Evolutionary conservation across 1,284 basidiomycete species (phyloP).

Genomic region (Vanrija sp.): DNA sequence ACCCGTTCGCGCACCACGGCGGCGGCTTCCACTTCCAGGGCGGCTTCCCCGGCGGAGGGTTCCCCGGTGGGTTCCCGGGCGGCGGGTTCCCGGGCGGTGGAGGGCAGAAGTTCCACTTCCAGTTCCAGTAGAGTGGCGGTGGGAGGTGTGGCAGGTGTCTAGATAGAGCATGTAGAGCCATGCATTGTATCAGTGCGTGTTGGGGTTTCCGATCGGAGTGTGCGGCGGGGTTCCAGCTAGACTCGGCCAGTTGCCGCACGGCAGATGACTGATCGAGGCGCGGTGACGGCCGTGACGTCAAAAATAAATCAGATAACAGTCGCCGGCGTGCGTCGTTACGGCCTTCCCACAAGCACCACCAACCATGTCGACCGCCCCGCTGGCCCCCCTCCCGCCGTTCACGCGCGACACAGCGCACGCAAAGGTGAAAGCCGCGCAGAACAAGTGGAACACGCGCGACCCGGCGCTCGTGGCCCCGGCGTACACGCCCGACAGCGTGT

Average conservation of each 20-base stretch:
- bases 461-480: slow-evolving; percentile 48
- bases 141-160: not conserved
- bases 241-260: not conserved
- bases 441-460: slow-evolving; percentile 45
- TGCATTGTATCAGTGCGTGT: not conserved
- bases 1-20: slow-evolving; percentile 47
- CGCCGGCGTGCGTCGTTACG: too few species aligned
- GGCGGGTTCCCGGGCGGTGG: slow-evolving; percentile 26
- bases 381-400: slow-evolving; percentile 25
- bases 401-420: slow-evolving; percentile 19
- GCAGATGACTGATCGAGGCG: not conserved
- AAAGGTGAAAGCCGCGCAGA: slow-evolving; percentile 42
- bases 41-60: slow-evolving; percentile 25
- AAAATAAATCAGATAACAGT: not conserved
- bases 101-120: slow-evolving; percentile 50
- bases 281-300: not conserved
- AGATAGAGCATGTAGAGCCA: too few species aligned
- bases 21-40: slow-evolving; percentile 54
- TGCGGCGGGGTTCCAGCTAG: not conserved
- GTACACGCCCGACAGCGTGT: slow-evolving; percentile 58
- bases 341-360: not conserved
- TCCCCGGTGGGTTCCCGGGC: slow-evolving; percentile 16
- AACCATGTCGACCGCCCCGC: not conserved
- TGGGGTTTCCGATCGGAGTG: not conserved
- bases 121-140: slow-evolving; percentile 30